phyloP scores from a whole-genome alignment of 2,329 filamentous ascomycete species.

The Chrysosporium queenslandicum region DNA sequence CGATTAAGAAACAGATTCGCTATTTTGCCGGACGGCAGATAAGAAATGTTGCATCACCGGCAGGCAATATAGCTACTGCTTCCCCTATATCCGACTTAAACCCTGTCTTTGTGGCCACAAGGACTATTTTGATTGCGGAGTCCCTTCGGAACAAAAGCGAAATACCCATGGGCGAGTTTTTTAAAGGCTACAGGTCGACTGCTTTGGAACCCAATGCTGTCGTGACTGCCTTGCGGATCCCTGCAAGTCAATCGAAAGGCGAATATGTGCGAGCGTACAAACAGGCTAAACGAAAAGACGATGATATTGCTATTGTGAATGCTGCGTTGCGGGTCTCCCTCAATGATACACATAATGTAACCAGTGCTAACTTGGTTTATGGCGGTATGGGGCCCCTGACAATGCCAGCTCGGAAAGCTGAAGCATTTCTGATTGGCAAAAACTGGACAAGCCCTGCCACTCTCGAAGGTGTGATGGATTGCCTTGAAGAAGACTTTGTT shows the following conservation, averaged over 20 bases:
- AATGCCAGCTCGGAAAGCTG: slow-evolving; percentile 70
- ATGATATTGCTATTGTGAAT: slow-evolving; percentile 97
- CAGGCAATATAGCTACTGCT: slow-evolving; percentile 86
- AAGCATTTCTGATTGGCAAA: slow-evolving; percentile 64
- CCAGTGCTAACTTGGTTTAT: slow-evolving; percentile 71
- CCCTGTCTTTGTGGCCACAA: slow-evolving; percentile 80
- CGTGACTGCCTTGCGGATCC: slow-evolving; percentile 79
- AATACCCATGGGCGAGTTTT: slow-evolving; percentile 87
- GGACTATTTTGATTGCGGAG: slow-evolving; percentile 70
- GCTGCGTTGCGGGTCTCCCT: slow-evolving; percentile 68
- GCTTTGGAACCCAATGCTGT: slow-evolving; percentile 71
- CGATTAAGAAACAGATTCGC: slow-evolving; percentile 83
- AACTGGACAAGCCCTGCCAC: slow-evolving; percentile 70
- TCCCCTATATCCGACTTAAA: slow-evolving; percentile 96
- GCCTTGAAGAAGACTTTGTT: slow-evolving; percentile 81
- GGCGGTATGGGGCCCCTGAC: slow-evolving; percentile 93
- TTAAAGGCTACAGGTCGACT: slow-evolving; percentile 80
- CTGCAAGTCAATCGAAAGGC: slow-evolving; percentile 59
- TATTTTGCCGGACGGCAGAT: slow-evolving; percentile 96
- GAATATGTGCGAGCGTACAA: slow-evolving; percentile 90
- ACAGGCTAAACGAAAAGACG: slow-evolving; percentile 92
- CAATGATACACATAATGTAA: slow-evolving; percentile 57
- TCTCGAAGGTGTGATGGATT: slow-evolving; percentile 79
- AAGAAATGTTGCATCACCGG: slow-evolving; percentile 91
- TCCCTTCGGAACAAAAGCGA: slow-evolving; percentile 63